Percentiles rank a stretch among this genome's conserved stretches.
phyloP scores from a whole-genome alignment of 2,329 filamentous ascomycete genomes.

The Aaosphaeria arxii region DNA sequence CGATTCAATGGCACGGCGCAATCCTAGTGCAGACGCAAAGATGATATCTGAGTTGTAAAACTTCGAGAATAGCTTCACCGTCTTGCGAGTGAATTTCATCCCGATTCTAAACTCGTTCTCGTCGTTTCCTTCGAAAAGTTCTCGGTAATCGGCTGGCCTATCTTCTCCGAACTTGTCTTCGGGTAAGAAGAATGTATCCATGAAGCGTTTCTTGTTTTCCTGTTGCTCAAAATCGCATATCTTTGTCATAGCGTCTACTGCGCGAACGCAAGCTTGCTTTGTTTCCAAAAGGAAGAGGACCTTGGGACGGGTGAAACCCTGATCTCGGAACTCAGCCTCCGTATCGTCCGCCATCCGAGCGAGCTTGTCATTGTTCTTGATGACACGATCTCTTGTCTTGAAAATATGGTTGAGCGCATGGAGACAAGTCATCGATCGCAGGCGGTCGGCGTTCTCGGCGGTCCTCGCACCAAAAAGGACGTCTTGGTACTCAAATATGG shows the following conservation, averaged over 20 bases:
- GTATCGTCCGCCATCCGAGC: slow-evolving; percentile 62
- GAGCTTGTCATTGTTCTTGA: slow-evolving; percentile 86
- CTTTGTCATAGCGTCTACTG: slow-evolving; percentile 72
- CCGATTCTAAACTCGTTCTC: slow-evolving; percentile 96
- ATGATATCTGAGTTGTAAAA: slow-evolving; percentile 98
- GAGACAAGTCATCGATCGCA: slow-evolving; percentile 72
- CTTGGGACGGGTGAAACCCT: slow-evolving; percentile 94
- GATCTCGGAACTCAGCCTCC: slow-evolving; percentile 75
- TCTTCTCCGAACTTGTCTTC: slow-evolving; percentile 67
- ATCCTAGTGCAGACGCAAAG: slow-evolving; percentile 81
- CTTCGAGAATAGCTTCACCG: slow-evolving; percentile 87
- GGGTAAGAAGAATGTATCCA: slow-evolving; percentile 73
- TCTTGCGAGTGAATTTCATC: slow-evolving; percentile 96
- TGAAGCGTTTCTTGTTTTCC: slow-evolving; percentile 90
- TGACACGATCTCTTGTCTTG: slow-evolving; percentile 85
- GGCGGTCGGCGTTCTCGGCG: slow-evolving; percentile 61
- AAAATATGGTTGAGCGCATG: slow-evolving; percentile 91
- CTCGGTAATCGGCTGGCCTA: slow-evolving; percentile 81
- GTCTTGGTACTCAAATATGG: slow-evolving; percentile 81
- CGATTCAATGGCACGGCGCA: slow-evolving; percentile 86
- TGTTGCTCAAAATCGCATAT: slow-evolving; percentile 83
- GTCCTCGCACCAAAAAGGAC: slow-evolving; percentile 73
- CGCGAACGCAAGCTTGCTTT: slow-evolving; percentile 76
- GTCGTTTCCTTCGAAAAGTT: slow-evolving; percentile 90
- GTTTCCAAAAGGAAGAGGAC: slow-evolving; percentile 89